Evolutionary conservation across 2,329 filamentous ascomycete genomes (phyloP).

Genomic region (Fusarium falciforme): DNA sequence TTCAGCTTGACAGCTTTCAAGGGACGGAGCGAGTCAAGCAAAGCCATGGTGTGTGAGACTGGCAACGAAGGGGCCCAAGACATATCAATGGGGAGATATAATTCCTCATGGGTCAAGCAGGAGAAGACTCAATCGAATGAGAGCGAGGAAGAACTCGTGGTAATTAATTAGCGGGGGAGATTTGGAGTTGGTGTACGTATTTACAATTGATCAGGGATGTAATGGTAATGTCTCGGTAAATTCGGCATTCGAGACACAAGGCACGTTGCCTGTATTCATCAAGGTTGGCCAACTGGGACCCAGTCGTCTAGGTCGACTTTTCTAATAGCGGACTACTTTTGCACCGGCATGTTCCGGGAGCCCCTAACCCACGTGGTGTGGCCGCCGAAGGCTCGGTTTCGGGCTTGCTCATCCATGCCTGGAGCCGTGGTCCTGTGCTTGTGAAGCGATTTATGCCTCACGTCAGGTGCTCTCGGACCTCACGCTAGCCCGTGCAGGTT

Average conservation of each 20-base stretch:
- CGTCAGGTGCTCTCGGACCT: neutral
- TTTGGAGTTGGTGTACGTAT: neutral
- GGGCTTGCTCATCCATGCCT: no score
- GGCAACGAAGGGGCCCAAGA: neutral
- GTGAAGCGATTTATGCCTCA: no score
- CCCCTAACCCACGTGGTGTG: neutral
- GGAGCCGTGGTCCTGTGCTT: no score
- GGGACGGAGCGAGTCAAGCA: neutral
- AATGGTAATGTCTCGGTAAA: neutral
- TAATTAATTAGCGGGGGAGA: neutral
- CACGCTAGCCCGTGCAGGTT: neutral
- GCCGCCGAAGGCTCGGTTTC: neutral
- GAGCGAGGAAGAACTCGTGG: neutral
- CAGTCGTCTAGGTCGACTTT: no score
- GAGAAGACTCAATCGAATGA: neutral
- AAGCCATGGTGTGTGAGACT: neutral
- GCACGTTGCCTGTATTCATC: no score
- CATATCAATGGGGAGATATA: neutral
- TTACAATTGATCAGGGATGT: neutral
- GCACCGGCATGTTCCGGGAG: neutral
- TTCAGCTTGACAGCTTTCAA: neutral
- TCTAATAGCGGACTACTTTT: neutral
- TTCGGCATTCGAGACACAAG: neutral
- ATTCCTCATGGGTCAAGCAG: neutral
- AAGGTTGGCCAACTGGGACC: no score